A percentile compares a stretch with the other conserved stretches of the same genome.
Conservation (phyloP, 2,329 filamentous ascomycete genomes). For the Talaromyces sp. region DNA sequence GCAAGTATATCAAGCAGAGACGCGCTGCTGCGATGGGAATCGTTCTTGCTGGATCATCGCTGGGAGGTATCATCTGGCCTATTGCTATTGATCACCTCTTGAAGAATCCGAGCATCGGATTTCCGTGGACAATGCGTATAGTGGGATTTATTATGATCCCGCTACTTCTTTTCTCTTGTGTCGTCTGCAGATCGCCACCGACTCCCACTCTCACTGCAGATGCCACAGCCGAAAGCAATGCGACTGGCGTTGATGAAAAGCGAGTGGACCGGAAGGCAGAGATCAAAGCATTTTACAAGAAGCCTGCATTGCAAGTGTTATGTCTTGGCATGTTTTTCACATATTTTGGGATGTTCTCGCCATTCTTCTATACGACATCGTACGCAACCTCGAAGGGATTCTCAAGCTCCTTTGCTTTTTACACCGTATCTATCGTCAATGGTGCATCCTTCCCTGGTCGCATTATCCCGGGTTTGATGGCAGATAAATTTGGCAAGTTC, state of each 20-base stretch:
- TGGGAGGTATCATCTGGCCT: conserved; percentile 42
- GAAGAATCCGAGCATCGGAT: conserved; percentile 28
- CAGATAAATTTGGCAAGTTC: conserved; percentile 39
- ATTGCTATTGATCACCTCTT: conserved; percentile 36
- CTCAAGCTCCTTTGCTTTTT: conserved; percentile 37
- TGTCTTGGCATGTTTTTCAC: conserved; percentile 39
- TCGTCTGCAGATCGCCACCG: conserved; percentile 14
- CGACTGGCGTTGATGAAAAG: background rate
- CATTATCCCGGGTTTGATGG: conserved; percentile 39
- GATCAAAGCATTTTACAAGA: conserved; percentile 14
- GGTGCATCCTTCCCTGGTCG: conserved; percentile 43
- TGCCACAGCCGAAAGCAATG: background rate
- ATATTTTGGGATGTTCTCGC: conserved; percentile 45
- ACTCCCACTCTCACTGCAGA: background rate
- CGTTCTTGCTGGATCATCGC: conserved; percentile 35
- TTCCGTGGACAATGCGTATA: conserved; percentile 43
- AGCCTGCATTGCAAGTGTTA: conserved; percentile 27
- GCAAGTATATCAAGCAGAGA: conserved; percentile 32
- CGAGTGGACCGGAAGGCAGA: conserved; percentile 10
- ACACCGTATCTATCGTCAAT: conserved; percentile 43
- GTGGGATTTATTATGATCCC: conserved; percentile 47
- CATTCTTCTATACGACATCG: conserved; percentile 42
- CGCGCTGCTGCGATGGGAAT: conserved; percentile 37
- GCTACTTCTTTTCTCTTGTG: conserved; percentile 35
- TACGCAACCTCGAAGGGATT: conserved; percentile 32